phyloP scores from a whole-genome alignment of 768 basidiomycete species.

The Russula griseocarnosa region DNA sequence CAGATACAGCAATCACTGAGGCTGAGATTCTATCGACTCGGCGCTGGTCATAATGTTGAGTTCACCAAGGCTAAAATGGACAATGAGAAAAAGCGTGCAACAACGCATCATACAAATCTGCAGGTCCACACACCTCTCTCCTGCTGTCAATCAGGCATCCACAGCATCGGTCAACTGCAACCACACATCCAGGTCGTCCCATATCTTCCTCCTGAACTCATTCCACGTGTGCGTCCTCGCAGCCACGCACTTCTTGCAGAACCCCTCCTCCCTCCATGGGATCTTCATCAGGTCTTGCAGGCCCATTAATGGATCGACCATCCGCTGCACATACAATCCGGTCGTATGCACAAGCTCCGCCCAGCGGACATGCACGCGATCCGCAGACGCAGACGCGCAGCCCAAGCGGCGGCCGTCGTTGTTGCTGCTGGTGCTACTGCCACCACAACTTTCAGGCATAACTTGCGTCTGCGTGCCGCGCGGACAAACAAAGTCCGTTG shows the following conservation, averaged over 20 bases:
- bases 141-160: neutral
- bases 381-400: slow-evolving; percentile 23
- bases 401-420: neutral
- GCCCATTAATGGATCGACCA: slow-evolving; percentile 38
- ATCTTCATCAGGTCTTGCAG: slow-evolving; percentile 35
- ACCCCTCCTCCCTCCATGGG: slow-evolving; percentile 34
- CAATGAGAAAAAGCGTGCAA: neutral
- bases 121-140: neutral
- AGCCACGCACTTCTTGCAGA: slow-evolving; percentile 37
- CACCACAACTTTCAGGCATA: neutral
- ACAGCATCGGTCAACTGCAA: slow-evolving; percentile 9
- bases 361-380: slow-evolving; percentile 26
- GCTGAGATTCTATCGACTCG: neutral
- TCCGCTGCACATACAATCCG: slow-evolving; percentile 33
- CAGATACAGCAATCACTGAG: neutral
- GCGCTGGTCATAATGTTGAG: neutral
- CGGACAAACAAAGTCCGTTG: slow-evolving; percentile 27
- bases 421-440: neutral
- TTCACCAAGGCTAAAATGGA: neutral
- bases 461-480: slow-evolving; percentile 3
- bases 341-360: slow-evolving; percentile 24
- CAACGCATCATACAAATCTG: neutral
- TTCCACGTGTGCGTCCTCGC: slow-evolving; percentile 34
- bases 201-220: slow-evolving; percentile 24
- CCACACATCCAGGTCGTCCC: slow-evolving; percentile 25